Evolutionary conservation across 2,329 filamentous ascomycete genomes (phyloP), one percentile per base, ranked within the genome.

Genomic region (Epichloe aotearoae): DNA sequence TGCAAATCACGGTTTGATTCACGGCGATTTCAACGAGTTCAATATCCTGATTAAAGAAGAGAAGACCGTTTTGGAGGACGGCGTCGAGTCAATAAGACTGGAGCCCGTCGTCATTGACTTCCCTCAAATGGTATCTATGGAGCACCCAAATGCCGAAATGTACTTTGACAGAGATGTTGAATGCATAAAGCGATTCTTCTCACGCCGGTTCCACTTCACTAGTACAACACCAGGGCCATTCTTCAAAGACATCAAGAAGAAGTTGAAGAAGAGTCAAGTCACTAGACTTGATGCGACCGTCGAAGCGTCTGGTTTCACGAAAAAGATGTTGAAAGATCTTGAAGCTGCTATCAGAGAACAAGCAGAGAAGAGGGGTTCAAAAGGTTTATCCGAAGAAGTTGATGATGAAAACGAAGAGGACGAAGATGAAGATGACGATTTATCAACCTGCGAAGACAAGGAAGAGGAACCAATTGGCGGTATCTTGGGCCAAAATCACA

Each of bases 11-110:
- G 93, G 93, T 6, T 73, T 98, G 46, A 98, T 98, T 54, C 93
- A 98, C 64, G 93, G 93, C 55, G 93, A 98, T 65, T 98, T 94
- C 73, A 98, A 98, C 72, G 94, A 98, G 67, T 98, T 98, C 76
- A 98, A 98, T 66, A 91, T 98, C 56, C 73, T 98, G 36, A 83
- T 98, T 64, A 88, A 93, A 63, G 91, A 97, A 65, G 80, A 75
- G 50, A 72, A 64, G 50, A 58, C 59, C 3, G 62, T 57, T 8
- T 66, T 68, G 5, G 67, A 73, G 6, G 63, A 73, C 59, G 63
- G 65, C 2, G 56, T 65, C 41, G 69, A 73, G 59, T 53, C 62
- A 0, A 57, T 86, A 50, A 61, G 58, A 15, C 71, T 95, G 26
- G 81, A 80, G 6, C 93, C 93, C 1, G 80, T 96, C 50, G 72